Evolutionary conservation across 192 early-diverging fungal genomes (phyloP).

Genomic region (Chytriomyces sp.): DNA sequence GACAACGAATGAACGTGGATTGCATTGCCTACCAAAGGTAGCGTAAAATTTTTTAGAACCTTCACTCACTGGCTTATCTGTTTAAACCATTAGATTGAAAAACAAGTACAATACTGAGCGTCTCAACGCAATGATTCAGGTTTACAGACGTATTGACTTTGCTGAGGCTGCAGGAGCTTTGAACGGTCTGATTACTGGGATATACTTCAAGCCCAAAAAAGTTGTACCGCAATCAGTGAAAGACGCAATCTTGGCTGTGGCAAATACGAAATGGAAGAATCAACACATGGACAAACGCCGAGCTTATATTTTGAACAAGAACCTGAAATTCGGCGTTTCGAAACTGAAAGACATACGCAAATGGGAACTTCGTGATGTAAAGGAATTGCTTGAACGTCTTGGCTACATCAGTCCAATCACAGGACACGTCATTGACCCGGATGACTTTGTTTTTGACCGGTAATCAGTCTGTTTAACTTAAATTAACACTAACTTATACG

Average conservation of each 20-base stretch:
- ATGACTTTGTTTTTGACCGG: not conserved
- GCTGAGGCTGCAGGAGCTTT: not conserved
- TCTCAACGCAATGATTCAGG: not conserved
- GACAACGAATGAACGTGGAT: not conserved
- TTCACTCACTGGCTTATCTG: no score
- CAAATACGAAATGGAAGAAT: no score
- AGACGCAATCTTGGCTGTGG: no score
- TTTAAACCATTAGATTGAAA: constrained; percentile 6
- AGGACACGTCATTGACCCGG: not conserved
- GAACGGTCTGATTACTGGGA: not conserved
- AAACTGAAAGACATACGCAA: no score
- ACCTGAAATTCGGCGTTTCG: no score
- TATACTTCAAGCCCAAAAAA: not conserved
- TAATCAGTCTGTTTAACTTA: not conserved
- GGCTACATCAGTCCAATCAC: not conserved
- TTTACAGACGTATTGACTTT: not conserved
- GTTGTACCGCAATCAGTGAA: not conserved
- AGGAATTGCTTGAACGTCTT: no score
- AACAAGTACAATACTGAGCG: constrained; percentile 1
- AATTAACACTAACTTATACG: not conserved
- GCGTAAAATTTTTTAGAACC: not conserved
- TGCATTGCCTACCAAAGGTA: constrained; percentile 13
- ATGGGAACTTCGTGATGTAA: no score
- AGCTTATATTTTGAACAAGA: no score
- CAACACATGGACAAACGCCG: no score